Percentiles rank a stretch among this genome's conserved stretches.
These are phyloP conservation scores for Mycosarcoma mackinlayi DNA, from an alignment of 1,284 basidiomycete species.

Conservation along the genomic window DNA sequence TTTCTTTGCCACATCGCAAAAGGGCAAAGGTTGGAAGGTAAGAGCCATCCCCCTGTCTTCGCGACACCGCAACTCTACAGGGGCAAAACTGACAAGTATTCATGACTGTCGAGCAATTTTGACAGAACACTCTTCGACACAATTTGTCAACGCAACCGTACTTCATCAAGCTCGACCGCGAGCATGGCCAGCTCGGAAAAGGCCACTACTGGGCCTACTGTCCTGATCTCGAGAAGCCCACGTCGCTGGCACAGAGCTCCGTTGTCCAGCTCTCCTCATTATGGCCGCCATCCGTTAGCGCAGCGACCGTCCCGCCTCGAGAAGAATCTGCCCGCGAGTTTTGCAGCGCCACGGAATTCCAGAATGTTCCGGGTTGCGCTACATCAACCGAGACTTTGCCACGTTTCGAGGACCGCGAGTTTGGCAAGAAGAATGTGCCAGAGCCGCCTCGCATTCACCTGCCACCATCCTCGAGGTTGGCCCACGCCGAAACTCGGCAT, in stretches of 20 bases:
- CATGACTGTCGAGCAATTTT: too few species aligned
- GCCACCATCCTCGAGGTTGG: not conserved
- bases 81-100: not conserved
- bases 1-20: slow-evolving; percentile 26
- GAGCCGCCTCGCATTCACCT: not conserved
- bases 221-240: slow-evolving; percentile 36
- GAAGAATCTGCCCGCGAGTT: slow-evolving; percentile 1
- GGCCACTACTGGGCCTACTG: slow-evolving; percentile 50
- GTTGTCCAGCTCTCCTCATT: slow-evolving; percentile 27
- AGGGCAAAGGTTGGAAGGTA: slow-evolving; percentile 48
- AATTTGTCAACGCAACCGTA: slow-evolving; percentile 47
- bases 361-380: not conserved
- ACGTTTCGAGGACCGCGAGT: not conserved
- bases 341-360: slow-evolving; percentile 5
- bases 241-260: slow-evolving; percentile 39
- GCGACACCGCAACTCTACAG: not conserved
- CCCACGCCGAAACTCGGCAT: not conserved
- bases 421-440: not conserved
- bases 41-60: not conserved
- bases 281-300: slow-evolving; percentile 25
- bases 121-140: slow-evolving; percentile 52
- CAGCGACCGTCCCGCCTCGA: slow-evolving; percentile 9
- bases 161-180: slow-evolving; percentile 45
- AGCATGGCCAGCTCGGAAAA: slow-evolving; percentile 36
- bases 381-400: not conserved